Evolutionary conservation across 2,329 filamentous ascomycete genomes (phyloP), one percentile per base, ranked within the genome.

Genomic region (Escovopsis weberi): DNA sequence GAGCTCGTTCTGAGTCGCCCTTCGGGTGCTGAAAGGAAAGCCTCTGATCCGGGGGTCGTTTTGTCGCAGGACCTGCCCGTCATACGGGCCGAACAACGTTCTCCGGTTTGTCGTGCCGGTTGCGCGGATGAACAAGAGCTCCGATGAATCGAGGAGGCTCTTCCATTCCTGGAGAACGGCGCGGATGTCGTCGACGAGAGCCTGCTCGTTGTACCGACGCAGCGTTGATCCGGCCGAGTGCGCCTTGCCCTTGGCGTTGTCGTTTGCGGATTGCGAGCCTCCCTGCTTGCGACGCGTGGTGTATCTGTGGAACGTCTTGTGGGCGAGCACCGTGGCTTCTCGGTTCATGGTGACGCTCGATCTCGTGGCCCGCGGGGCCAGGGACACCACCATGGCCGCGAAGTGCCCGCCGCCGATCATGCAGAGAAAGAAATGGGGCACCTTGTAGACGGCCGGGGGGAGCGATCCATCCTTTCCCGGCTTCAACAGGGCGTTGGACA

Each of bases 331-430:
- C 0, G 82, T 82, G 6, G 89, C 86, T 55, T 94, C 84, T 42
- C 85, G 74, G 50, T 93, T 87, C 56, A 94, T 75, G 1, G 82
- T 70, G 0, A 74, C 67, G 3, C 70, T 68, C 41, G 77, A 76
- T 57, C 85, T 89, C 33, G 77, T 75, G 42, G 82, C 68, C 48
- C 87, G 84, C 0, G 91, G 88, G 1, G 85, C 78, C 4, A 96
- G 71, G 0, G 87, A 87, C 10, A 98, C 84, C 10, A 96, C 71
- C 88, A 96, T 96, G 40, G 85, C 91, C 1, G 91, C 91, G 57
- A 98, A 98, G 59, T 98, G 91, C 0, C 91, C 91, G 46, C 91
- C 91, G 23, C 91, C 91, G 40, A 98, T 94, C 91, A 98, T 98
- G 62, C 88, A 96, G 39, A 98, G 74, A 57, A 98, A 96, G 40